Evolutionary conservation across 2,329 filamentous ascomycete genomes (phyloP).

Genomic region (Monosporascus sp.): DNA sequence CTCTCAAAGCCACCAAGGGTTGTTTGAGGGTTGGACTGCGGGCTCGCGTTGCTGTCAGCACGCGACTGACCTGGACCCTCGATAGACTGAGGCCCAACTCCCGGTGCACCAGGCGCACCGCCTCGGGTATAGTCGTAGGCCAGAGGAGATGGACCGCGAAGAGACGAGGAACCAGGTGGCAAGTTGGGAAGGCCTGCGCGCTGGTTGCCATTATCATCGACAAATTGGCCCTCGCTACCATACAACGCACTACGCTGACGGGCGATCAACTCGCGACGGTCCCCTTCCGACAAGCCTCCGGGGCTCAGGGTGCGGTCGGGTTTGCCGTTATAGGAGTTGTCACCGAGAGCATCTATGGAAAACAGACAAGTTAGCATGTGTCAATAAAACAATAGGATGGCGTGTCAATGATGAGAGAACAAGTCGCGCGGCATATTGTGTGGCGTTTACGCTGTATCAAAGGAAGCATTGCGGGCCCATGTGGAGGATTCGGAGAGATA

Average conservation of each 20-base stretch:
- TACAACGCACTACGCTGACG: slow-evolving; percentile 94
- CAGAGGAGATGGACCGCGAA: slow-evolving; percentile 74
- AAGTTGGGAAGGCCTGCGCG: slow-evolving; percentile 63
- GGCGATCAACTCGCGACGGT: slow-evolving; percentile 90
- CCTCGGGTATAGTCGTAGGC: slow-evolving; percentile 59
- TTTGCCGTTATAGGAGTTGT: slow-evolving; percentile 54
- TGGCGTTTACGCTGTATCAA: slow-evolving; percentile 23
- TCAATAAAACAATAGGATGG: slow-evolving; percentile 10
- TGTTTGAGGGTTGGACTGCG: slow-evolving; percentile 58
- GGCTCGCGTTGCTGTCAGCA: slow-evolving; percentile 80
- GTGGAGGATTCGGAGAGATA: slow-evolving; percentile 16
- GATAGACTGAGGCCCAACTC: slow-evolving; percentile 40
- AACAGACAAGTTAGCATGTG: slow-evolving; percentile 29
- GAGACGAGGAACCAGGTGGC: slow-evolving; percentile 55
- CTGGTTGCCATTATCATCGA: slow-evolving; percentile 60
- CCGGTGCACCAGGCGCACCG: slow-evolving; percentile 33
- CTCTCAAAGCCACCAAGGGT: slow-evolving; percentile 59
- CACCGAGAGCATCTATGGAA: slow-evolving; percentile 46
- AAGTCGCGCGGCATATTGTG: slow-evolving; percentile 15
- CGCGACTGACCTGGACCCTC: slow-evolving; percentile 55
- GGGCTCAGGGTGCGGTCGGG: slow-evolving; percentile 82
- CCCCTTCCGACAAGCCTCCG: slow-evolving; percentile 83
- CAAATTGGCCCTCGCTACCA: slow-evolving; percentile 61
- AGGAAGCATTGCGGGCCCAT: slow-evolving; percentile 20
- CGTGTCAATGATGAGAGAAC: slow-evolving; percentile 13